phyloP scores from a whole-genome alignment of 257 asterid genomes.

The Solanum chmielewskii region DNA sequence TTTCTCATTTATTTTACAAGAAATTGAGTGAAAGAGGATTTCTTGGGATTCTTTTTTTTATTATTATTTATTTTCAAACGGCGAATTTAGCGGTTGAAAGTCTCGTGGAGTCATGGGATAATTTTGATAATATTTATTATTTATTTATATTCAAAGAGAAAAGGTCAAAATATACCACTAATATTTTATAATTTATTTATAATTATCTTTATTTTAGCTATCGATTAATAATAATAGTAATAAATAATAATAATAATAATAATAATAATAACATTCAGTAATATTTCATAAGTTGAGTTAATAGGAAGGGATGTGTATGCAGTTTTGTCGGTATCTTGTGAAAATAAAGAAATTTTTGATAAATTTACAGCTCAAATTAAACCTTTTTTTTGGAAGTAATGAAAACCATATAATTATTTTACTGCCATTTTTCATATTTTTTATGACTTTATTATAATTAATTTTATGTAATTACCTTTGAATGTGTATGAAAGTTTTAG shows the following conservation, averaged over 20 bases:
- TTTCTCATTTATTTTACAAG: conserved; percentile 16
- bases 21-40: conserved; percentile 2
- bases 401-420: no score
- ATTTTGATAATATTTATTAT: neutral
- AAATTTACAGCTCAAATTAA: no score
- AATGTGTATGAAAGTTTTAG: neutral
- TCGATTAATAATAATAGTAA: neutral
- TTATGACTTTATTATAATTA: no score
- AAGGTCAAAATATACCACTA: neutral
- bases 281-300: no score
- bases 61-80: neutral
- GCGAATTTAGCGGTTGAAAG: conserved; percentile 8
- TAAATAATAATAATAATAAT: no score
- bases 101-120: neutral
- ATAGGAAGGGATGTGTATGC: rapidly evolving
- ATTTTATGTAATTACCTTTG: no score
- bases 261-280: no score
- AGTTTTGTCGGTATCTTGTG: no score
- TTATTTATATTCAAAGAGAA: neutral
- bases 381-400: no score
- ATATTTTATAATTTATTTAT: neutral
- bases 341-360: no score
- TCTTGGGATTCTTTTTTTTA: neutral
- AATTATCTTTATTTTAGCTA: neutral
- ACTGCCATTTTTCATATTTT: neutral